Conservation (phyloP, 768 basidiomycete species). For the Kwoniella heveanensis region DNA sequence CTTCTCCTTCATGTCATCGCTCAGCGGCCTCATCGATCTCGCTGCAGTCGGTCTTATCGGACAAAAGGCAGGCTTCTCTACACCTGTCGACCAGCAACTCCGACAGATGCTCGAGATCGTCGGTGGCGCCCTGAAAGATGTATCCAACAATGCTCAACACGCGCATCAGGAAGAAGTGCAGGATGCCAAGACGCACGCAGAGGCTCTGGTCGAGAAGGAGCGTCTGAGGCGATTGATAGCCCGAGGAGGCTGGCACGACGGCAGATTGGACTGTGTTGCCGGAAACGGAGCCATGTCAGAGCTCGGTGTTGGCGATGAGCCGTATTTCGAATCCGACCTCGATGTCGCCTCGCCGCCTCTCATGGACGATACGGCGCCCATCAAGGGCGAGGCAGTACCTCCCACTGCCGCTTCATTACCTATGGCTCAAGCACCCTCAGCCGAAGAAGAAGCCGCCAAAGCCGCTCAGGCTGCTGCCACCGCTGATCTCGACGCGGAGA, state of each 20-base stretch:
- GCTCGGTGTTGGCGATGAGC: conserved; percentile 79
- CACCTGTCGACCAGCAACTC: conserved; percentile 76
- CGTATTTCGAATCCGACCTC: conserved; percentile 58
- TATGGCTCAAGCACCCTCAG: conserved; percentile 1
- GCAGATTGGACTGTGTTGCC: conserved; percentile 76
- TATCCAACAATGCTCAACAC: conserved; percentile 60
- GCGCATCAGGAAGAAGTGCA: conserved; percentile 45
- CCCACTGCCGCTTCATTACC: conserved; percentile 33
- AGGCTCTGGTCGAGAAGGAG: conserved; percentile 57
- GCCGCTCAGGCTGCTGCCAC: conserved; percentile 16
- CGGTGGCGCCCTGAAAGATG: conserved; percentile 68
- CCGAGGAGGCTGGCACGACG: conserved; percentile 80
- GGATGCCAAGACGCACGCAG: conserved; percentile 58
- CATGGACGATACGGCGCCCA: conserved; percentile 40
- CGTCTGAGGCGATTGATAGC: conserved; percentile 59
- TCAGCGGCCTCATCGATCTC: conserved; percentile 84
- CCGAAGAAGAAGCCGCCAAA: conserved; percentile 3
- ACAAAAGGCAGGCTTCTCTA: conserved; percentile 87
- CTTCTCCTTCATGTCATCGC: conserved; percentile 78
- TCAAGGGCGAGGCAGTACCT: conserved; percentile 41
- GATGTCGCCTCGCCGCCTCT: conserved; percentile 33
- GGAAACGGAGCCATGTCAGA: conserved; percentile 86
- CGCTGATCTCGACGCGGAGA: conserved; percentile 47
- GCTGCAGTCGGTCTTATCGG: conserved; percentile 92
- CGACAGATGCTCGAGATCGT: conserved; percentile 81